Conservation (phyloP, 257 asterid species). For the Solanum verrucosum region DNA sequence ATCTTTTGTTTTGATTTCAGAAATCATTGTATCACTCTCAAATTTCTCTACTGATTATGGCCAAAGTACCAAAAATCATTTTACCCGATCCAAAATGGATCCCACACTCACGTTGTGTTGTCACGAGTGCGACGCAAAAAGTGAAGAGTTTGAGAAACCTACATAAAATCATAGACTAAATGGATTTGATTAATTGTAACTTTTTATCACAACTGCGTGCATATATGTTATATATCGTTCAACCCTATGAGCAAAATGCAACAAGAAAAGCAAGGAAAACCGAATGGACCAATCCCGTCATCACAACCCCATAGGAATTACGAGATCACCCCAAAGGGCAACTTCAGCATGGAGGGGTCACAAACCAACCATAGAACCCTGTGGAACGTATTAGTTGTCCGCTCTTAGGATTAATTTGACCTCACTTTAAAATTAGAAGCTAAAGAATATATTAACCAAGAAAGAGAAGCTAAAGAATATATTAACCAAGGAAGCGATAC, state of each 20-base stretch:
- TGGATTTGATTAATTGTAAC: neutral
- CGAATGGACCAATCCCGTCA: neutral
- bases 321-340: neutral
- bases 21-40: neutral
- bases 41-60: neutral
- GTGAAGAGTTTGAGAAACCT: neutral
- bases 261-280: neutral
- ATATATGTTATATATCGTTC: neutral
- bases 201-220: neutral
- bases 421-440: neutral
- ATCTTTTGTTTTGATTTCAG: neutral
- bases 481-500: neutral
- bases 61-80: neutral
- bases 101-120: neutral
- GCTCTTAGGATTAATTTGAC: neutral
- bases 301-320: neutral
- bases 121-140: neutral
- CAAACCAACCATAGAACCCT: neutral
- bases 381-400: neutral
- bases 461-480: neutral
- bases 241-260: neutral
- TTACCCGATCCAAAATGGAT: neutral
- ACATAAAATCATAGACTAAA: neutral
- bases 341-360: neutral
- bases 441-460: neutral